Percentiles rank a stretch among this genome's conserved stretches.
These are phyloP conservation scores for Ananas comosus DNA, from an alignment of 176 grass and related monocot species.

Conservation along the genomic window DNA sequence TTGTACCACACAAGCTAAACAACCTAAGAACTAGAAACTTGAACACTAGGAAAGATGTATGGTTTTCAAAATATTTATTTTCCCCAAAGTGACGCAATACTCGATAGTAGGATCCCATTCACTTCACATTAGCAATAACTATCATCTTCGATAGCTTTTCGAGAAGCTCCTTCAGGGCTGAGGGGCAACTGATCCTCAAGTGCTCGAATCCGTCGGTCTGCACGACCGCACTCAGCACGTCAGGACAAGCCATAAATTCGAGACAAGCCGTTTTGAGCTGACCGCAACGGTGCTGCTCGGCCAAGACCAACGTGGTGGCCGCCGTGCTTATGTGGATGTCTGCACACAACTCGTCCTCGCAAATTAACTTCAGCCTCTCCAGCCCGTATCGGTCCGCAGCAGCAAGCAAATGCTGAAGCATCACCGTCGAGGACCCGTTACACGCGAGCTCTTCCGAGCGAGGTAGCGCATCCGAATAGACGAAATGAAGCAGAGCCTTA, in stretches of 20 bases:
- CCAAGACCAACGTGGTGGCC: not conserved
- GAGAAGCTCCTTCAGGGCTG: not conserved
- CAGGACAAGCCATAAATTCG: not conserved
- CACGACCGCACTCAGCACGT: not conserved
- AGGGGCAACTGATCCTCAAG: conserved; percentile 12
- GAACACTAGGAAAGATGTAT: too few relatives aligned
- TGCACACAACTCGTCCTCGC: conserved; percentile 9
- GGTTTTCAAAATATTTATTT: too few relatives aligned
- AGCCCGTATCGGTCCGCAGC: conserved; percentile 35
- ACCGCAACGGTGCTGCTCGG: not conserved
- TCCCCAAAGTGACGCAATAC: too few relatives aligned
- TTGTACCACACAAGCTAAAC: too few relatives aligned
- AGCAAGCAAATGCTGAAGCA: conserved; percentile 18
- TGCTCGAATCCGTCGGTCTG: conserved; percentile 10
- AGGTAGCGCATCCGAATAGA: conserved; percentile 27
- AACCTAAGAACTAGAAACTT: too few relatives aligned
- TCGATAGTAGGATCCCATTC: too few relatives aligned
- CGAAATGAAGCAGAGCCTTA: conserved; percentile 26
- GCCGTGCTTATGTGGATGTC: conserved; percentile 21
- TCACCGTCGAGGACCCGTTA: not conserved
- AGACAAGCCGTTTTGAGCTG: not conserved
- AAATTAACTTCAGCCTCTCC: conserved; percentile 34
- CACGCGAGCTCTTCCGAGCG: not conserved
- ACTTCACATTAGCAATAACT: too few relatives aligned
- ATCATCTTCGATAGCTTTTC: too few relatives aligned